Base-by-base conservation (phyloP, 805 yeast species). In the Ogataea glucozyma region DNA sequence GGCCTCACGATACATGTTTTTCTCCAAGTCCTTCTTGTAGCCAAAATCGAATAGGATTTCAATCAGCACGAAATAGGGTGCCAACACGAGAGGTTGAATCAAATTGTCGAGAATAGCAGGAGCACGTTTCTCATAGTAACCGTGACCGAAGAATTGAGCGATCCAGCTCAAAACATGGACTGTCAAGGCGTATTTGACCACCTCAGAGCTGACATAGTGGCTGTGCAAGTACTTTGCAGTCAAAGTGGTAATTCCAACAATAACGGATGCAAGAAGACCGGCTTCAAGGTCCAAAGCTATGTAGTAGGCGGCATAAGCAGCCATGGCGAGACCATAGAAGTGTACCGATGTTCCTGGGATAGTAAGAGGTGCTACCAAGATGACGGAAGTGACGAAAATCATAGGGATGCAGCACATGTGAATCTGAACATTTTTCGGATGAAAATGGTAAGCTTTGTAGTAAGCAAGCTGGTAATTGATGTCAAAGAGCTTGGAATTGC, bases 41-140 rank as follows among this genome's bases (percentile, higher is more conserved):
- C 97, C 97, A n/a, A 81, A 53, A 43, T 67, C 61, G 54, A 88
- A 87, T 11, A 86, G 72, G 3, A 83, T 57, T 61, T 93, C 98
- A 61, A 82, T 87, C 11, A 82, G 68, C 4, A 89, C 95, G 60
- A 91, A 90, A 57, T 78, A 88, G 1, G 98, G 98, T 1, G 98
- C 98, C 48, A 90, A 69, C 0, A 91, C 88, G 14, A 91, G 61
- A 4, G 97, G 93, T 58, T 89, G 97, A 4, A 83, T 66, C 33
- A 88, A 67, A 58, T 83, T 90, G 56, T 90, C 96, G 30, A 88
- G 61, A 40, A 91, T 64, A 0, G 98, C 97, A 0, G 99, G 99
- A 0, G 89, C 85, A 31, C 88, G 72, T 46, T 72, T 73, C 59
- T 91, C 99, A 57, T 80, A 86, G 9, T 76, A 71, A 1, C 85